phyloP scores from a whole-genome alignment of 331 rosid species.

The Rosa hybrid region DNA sequence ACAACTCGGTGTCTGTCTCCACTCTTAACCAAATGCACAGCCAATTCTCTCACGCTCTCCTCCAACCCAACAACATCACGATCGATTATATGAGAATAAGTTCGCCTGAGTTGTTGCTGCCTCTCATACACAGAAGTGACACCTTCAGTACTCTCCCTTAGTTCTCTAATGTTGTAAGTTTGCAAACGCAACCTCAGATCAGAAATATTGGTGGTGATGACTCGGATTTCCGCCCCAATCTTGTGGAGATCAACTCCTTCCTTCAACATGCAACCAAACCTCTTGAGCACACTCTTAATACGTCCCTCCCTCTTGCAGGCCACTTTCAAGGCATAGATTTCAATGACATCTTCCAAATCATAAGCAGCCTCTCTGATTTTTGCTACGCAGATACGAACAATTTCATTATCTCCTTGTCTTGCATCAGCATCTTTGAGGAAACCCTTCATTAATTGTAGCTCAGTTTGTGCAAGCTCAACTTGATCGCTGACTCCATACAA shows the following conservation, averaged over 20 bases:
- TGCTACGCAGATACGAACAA: not conserved
- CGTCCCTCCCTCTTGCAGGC: not conserved
- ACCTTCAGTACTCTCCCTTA: not conserved
- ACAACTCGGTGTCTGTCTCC: not conserved
- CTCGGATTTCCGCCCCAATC: not conserved
- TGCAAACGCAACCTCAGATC: not conserved
- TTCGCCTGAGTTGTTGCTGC: not conserved
- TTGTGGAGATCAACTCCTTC: not conserved
- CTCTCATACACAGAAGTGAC: not conserved
- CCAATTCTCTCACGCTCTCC: not conserved
- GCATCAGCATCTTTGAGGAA: constrained; percentile 17
- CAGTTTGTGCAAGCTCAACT: constrained; percentile 4
- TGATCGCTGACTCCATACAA: constrained; percentile 6
- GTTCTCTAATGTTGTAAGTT: not conserved
- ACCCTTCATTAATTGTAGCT: constrained; percentile 1
- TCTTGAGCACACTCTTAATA: not conserved
- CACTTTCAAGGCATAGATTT: not conserved
- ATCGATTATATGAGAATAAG: not conserved
- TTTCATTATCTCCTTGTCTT: not conserved
- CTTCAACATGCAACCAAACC: not conserved
- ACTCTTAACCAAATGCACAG: not conserved
- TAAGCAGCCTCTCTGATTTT: constrained; percentile 14
- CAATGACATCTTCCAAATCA: constrained; percentile 20
- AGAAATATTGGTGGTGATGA: not conserved
- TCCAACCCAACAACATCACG: constrained; percentile 14